phyloP scores from a whole-genome alignment of 2,329 filamentous ascomycete genomes.

The Stagonosporopsis rhizophila region DNA sequence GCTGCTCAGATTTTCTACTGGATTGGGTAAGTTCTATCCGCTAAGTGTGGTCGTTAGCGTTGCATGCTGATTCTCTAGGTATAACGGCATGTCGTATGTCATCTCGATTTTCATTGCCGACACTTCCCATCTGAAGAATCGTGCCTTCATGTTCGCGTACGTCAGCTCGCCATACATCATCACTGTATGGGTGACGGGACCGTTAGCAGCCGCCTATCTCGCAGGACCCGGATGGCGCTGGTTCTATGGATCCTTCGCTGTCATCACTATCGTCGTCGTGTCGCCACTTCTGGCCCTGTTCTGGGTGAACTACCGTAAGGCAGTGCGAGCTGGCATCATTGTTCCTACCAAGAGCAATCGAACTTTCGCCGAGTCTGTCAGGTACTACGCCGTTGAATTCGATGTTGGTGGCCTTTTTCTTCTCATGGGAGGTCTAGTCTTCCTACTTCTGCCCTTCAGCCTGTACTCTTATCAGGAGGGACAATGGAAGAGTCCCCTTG shows the following conservation, averaged over 20 bases:
- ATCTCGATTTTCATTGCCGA: constrained; percentile 72
- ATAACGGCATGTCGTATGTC: constrained; percentile 64
- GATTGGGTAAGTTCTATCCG: constrained; percentile 57
- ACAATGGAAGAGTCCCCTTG: constrained; percentile 43
- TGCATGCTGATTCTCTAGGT: neutral
- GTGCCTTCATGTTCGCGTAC: constrained; percentile 66
- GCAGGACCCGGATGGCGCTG: constrained; percentile 65
- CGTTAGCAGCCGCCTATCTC: constrained; percentile 50
- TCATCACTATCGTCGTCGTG: constrained; percentile 67
- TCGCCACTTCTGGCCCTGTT: constrained; percentile 69
- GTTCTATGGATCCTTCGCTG: constrained; percentile 70
- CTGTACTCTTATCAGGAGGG: constrained; percentile 50
- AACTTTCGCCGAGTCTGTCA: constrained; percentile 55
- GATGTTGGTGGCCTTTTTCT: constrained; percentile 68
- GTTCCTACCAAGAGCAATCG: constrained; percentile 52
- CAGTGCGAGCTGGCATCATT: constrained; percentile 61
- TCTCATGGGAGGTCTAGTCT: constrained; percentile 64
- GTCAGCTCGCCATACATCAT: constrained; percentile 29
- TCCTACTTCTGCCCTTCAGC: constrained; percentile 74
- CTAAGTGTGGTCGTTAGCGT: neutral
- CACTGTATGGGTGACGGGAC: constrained; percentile 26
- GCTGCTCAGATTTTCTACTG: constrained; percentile 71
- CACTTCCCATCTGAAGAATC: constrained; percentile 67
- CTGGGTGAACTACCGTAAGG: constrained; percentile 62
- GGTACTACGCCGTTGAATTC: constrained; percentile 66